Conservation (phyloP, 306 rosid genomes). For the Delonix regia region DNA sequence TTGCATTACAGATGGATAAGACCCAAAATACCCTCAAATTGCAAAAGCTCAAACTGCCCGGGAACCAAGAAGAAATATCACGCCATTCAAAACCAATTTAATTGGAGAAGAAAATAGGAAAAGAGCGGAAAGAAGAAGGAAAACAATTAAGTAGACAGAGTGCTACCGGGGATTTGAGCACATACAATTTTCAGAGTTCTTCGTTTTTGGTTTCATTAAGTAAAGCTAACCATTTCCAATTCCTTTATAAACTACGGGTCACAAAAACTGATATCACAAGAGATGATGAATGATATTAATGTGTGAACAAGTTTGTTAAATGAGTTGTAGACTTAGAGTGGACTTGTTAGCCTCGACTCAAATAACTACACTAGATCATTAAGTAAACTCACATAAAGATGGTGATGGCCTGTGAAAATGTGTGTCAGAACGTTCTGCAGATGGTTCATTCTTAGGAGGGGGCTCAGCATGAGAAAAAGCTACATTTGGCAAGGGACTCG, state of each 20-base stretch:
- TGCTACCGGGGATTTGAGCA: neutral
- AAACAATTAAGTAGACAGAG: conserved; percentile 1
- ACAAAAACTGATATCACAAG: neutral
- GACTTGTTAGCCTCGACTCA: conserved; percentile 27
- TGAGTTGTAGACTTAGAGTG: neutral
- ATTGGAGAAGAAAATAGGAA: neutral
- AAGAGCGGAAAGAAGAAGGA: neutral
- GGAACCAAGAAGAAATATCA: neutral
- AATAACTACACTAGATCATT: conserved; percentile 6
- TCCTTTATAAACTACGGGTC: neutral
- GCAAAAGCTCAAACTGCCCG: neutral
- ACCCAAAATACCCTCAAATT: neutral
- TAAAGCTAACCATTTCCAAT: conserved; percentile 14
- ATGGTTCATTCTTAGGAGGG: conserved; percentile 59
- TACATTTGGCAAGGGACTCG: conserved; percentile 77
- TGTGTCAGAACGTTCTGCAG: conserved; percentile 36
- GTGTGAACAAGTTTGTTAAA: neutral
- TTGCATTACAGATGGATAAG: neutral
- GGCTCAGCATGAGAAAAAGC: conserved; percentile 75
- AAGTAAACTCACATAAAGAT: conserved; percentile 55
- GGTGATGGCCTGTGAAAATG: conserved; percentile 45
- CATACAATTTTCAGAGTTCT: neutral
- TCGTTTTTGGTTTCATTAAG: conserved; percentile 5
- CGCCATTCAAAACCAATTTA: neutral
- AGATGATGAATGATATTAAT: neutral